Evolutionary conservation across 2,329 filamentous ascomycete species (phyloP).

Genomic region (Ophidiomyces ophidiicola): DNA sequence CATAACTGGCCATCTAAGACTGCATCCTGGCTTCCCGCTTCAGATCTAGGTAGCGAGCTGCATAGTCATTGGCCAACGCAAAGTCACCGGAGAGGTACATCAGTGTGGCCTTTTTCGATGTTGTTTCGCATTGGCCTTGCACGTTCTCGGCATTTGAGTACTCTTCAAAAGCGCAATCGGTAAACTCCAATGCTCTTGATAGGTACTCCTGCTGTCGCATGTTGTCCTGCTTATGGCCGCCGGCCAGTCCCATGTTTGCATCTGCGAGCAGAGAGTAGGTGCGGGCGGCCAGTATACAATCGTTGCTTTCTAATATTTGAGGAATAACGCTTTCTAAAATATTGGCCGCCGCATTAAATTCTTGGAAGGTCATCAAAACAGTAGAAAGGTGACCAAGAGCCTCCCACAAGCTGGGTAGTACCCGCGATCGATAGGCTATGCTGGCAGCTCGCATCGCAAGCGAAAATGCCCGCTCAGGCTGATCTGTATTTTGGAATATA

Average conservation of each 20-base stretch:
- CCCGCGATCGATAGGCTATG: conserved; percentile 56
- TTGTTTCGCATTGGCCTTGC: conserved; percentile 60
- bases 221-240: conserved; percentile 35
- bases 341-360: conserved; percentile 54
- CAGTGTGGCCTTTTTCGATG: conserved; percentile 70
- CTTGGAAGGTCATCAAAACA: conserved; percentile 56
- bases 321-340: conserved; percentile 61
- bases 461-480: conserved; percentile 63
- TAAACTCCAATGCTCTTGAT: conserved; percentile 46
- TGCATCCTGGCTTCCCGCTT: conserved; percentile 20
- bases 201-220: conserved; percentile 45
- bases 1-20: not conserved
- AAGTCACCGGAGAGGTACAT: conserved; percentile 58
- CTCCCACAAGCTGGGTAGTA: conserved; percentile 61
- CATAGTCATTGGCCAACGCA: conserved; percentile 52
- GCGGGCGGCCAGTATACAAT: conserved; percentile 48
- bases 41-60: conserved; percentile 52
- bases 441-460: conserved; percentile 62
- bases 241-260: conserved; percentile 65
- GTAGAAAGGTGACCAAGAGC: conserved; percentile 54
- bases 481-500: conserved; percentile 55
- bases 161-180: conserved; percentile 51
- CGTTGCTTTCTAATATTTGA: conserved; percentile 60
- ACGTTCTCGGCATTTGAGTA: conserved; percentile 58
- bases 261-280: conserved; percentile 63